Conservation (phyloP, 2,329 filamentous ascomycete genomes). For the Ophiostoma himal-ulmi region DNA sequence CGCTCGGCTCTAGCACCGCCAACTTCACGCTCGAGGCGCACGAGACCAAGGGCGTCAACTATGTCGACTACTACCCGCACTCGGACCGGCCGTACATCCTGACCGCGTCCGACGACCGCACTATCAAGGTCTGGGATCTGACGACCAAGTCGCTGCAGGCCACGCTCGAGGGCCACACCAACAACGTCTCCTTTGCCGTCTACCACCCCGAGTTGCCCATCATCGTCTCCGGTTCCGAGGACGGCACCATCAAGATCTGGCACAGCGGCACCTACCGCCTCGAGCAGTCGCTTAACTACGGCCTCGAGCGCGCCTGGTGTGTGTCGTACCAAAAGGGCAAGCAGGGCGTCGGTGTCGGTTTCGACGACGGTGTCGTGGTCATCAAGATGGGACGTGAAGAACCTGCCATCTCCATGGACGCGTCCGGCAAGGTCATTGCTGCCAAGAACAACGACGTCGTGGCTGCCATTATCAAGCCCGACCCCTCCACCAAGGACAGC, state of each 20-base stretch:
- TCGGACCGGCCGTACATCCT: constrained; percentile 80
- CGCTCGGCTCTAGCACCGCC: constrained; percentile 78
- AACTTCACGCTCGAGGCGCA: constrained; percentile 97
- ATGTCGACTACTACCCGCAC: constrained; percentile 82
- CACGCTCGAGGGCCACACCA: constrained; percentile 92
- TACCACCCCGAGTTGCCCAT: constrained; percentile 96
- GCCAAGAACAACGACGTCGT: constrained; percentile 92
- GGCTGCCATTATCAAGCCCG: constrained; percentile 90
- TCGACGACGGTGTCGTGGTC: constrained; percentile 95
- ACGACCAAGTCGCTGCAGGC: constrained; percentile 96
- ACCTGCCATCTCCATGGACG: constrained; percentile 95
- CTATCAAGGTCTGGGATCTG: constrained; percentile 98
- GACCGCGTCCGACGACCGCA: constrained; percentile 92
- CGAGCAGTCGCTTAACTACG: constrained; percentile 94
- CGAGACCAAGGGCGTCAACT: constrained; percentile 95
- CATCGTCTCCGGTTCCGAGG: constrained; percentile 96
- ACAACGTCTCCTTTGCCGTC: constrained; percentile 96
- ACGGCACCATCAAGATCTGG: constrained; percentile 97
- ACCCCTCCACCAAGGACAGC: constrained; percentile 79
- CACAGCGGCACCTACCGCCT: constrained; percentile 95
- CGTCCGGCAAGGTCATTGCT: constrained; percentile 93
- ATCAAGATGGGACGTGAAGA: constrained; percentile 97
- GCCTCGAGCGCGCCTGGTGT: constrained; percentile 94
- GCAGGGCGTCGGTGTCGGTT: constrained; percentile 91
- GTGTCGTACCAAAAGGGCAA: constrained; percentile 91